Percentiles rank a stretch among this genome's conserved stretches.
Evolutionary conservation across 2,329 filamentous ascomycete species (phyloP).

Genomic region (Dichotomopilus funicola): DNA sequence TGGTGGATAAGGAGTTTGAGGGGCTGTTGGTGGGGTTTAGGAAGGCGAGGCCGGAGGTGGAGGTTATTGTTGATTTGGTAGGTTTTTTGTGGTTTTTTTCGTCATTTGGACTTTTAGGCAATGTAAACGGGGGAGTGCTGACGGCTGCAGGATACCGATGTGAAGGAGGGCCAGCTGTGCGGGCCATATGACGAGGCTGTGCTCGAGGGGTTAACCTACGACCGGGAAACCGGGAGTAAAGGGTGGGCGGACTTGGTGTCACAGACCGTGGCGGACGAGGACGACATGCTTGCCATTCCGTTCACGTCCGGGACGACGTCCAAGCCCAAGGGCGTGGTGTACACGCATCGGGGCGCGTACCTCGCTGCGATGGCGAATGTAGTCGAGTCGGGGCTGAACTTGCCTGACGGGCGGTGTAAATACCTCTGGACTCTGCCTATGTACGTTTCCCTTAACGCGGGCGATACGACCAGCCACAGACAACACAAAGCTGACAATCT

Average conservation of each 20-base stretch:
- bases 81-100: conserved; percentile 15
- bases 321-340: conserved; percentile 85
- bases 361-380: conserved; percentile 79
- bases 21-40: conserved; percentile 62
- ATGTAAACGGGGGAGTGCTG: too few relatives aligned
- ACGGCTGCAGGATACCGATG: conserved; percentile 65
- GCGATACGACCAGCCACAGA: background rate
- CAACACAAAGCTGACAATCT: background rate
- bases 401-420: conserved; percentile 59
- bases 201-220: conserved; percentile 69
- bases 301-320: conserved; percentile 95
- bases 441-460: conserved; percentile 50
- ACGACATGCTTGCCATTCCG: conserved; percentile 76
- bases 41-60: conserved; percentile 46
- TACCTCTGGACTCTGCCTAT: conserved; percentile 92
- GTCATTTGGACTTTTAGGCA: background rate
- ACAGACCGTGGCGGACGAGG: conserved; percentile 62
- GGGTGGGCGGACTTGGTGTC: conserved; percentile 74
- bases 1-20: conserved; percentile 78
- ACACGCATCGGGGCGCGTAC: conserved; percentile 82
- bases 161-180: conserved; percentile 62
- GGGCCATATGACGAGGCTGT: conserved; percentile 82
- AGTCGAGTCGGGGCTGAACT: conserved; percentile 80
- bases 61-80: conserved; percentile 66
- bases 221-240: conserved; percentile 54